These are phyloP conservation scores for Cyberlindnera galapagoensis DNA, from an alignment of 805 yeast species.

Conservation along the genomic window DNA sequence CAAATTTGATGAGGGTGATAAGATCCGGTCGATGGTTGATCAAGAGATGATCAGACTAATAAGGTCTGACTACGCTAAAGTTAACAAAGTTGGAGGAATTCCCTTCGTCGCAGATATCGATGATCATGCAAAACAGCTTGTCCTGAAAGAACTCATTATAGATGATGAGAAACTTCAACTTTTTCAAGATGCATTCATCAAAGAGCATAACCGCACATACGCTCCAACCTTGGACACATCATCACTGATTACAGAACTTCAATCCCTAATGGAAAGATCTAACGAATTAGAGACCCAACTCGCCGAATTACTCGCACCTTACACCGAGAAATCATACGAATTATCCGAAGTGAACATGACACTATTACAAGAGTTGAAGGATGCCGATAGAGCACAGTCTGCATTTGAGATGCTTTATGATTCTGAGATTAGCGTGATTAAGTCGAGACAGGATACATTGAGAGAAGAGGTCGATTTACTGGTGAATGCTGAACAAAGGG, in stretches of 20 bases:
- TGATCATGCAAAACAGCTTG: slow-evolving; percentile 5
- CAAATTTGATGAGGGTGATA: neutral
- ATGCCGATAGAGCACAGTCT: slow-evolving; percentile 16
- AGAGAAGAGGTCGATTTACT: slow-evolving; percentile 21
- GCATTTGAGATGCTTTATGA: slow-evolving; percentile 18
- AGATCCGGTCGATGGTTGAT: slow-evolving; percentile 17
- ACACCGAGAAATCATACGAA: slow-evolving; percentile 7
- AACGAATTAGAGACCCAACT: slow-evolving; percentile 15
- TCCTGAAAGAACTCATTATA: slow-evolving; percentile 12
- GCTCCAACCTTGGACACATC: slow-evolving; percentile 1
- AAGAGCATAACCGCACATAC: slow-evolving; percentile 3
- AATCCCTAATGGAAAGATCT: slow-evolving; percentile 10
- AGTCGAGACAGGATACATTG: slow-evolving; percentile 10
- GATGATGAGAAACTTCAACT: slow-evolving; percentile 3
- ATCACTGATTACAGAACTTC: slow-evolving; percentile 7
- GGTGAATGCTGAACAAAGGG: slow-evolving; percentile 18
- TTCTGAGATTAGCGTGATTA: slow-evolving; percentile 11
- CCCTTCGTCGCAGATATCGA: slow-evolving; percentile 19
- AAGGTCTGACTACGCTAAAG: slow-evolving; percentile 34
- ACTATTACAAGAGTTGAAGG: slow-evolving; percentile 13
- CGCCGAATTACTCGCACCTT: slow-evolving; percentile 8
- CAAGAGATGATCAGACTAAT: slow-evolving; percentile 31
- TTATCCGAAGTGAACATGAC: slow-evolving; percentile 9
- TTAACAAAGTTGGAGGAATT: slow-evolving; percentile 17
- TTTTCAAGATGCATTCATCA: slow-evolving; percentile 9